Evolutionary conservation across 352 stramenopile species (phyloP), one percentile per base, ranked within the genome.

Genomic region (Plasmopara muralis): DNA sequence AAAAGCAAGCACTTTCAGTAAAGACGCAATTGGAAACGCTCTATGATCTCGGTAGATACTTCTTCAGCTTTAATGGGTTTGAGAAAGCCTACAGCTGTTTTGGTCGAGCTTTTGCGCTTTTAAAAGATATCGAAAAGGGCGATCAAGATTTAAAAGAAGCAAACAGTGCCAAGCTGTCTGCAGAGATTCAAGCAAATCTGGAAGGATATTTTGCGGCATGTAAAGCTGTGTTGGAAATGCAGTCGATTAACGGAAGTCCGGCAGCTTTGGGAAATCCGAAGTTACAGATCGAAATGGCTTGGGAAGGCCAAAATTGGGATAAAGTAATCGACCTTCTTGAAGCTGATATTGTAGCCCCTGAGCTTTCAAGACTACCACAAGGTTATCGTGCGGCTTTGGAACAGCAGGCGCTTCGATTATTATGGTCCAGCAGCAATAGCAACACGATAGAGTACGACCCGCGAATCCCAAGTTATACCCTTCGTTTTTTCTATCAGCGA

Each of bases 11-110:
- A 33, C 60, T 89, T 1, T 35, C 65, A 8, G 34, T 53, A 12
- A 69, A 78, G 45, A 64, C 62, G 2, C 77, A 85, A 44, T 55
- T 85, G 40, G 73, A 87, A 9, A 76, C 78, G 9, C 86, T 75
- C 56, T 78, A 72, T 47, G 80, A 90, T 48, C 60, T 90, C 1
- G 77, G 72, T 0, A 46, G 79, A 28, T 90, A 88, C 37, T 90
- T 84, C 48, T 90, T 90, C 61, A 85, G 65, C 62, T 87, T 90
- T 43, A 76, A 70, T 30, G 71, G 71, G 2, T 88, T 81, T 40
- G 77, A 87, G 43, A 86, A 85, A 41, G 80, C 80, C 6, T 87
- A 87, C 48, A 76, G 76, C 49, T 88, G 73, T 57, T 88, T 90
- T 44, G 83, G 69, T 42, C 72, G 71, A 34, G 80, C 80, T 0